phyloP scores from a whole-genome alignment of 2,329 filamentous ascomycete genomes.

The Talaromyces sp. region DNA sequence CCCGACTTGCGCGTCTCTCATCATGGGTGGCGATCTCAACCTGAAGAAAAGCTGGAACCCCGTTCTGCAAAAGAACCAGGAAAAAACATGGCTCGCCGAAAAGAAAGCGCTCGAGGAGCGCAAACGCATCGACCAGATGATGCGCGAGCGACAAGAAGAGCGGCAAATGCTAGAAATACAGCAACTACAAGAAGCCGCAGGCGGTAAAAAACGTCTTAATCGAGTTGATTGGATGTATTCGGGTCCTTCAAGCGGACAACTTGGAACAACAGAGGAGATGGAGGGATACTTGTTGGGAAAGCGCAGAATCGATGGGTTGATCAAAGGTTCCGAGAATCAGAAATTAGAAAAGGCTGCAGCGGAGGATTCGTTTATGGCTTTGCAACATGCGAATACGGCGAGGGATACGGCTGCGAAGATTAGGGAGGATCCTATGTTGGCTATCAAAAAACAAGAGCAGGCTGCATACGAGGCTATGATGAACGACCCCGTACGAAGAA shows the following conservation, averaged over 20 bases:
- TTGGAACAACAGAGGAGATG: constrained; percentile 78
- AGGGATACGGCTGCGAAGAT: constrained; percentile 83
- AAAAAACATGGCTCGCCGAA: constrained; percentile 85
- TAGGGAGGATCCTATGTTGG: constrained; percentile 82
- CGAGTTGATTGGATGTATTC: constrained; percentile 99
- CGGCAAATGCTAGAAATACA: constrained; percentile 88
- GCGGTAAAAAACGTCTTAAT: constrained; percentile 72
- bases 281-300: constrained; percentile 93
- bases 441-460: constrained; percentile 90
- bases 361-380: constrained; percentile 59
- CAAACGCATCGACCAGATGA: constrained; percentile 85
- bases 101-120: constrained; percentile 90
- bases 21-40: constrained; percentile 89
- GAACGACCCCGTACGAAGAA: constrained; percentile 42
- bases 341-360: constrained; percentile 72
- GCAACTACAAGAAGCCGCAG: constrained; percentile 80
- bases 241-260: constrained; percentile 68
- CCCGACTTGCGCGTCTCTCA: constrained; percentile 31
- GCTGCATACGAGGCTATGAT: constrained; percentile 63
- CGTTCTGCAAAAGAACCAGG: constrained; percentile 82
- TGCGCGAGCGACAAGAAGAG: constrained; percentile 92
- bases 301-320: constrained; percentile 80
- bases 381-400: constrained; percentile 63
- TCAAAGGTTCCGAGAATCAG: constrained; percentile 76
- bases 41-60: constrained; percentile 76